A percentile compares a stretch with the other conserved stretches of the same genome.
These are phyloP conservation scores for Eruca vesicaria DNA, from an alignment of 441 rosid species.

Conservation along the genomic window DNA sequence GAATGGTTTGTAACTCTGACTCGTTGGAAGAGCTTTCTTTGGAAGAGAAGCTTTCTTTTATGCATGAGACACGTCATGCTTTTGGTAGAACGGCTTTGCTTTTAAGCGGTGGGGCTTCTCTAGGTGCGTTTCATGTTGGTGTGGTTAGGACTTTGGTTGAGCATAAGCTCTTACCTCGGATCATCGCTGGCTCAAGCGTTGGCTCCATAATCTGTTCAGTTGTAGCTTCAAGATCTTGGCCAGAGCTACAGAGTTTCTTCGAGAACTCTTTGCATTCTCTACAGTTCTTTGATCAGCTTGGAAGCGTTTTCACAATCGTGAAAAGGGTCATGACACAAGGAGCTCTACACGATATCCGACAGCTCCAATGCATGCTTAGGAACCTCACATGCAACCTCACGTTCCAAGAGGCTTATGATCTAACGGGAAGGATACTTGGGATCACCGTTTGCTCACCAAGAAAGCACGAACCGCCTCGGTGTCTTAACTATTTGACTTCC, in stretches of 20 bases:
- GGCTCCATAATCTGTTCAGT: conserved; percentile 85
- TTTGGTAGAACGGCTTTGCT: conserved; percentile 97
- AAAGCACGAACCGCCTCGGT: conserved; percentile 98
- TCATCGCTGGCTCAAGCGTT: conserved; percentile 92
- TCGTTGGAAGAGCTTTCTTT: conserved; percentile 70
- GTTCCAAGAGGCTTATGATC: conserved; percentile 95
- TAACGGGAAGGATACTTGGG: conserved; percentile 89
- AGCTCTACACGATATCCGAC: conserved; percentile 86
- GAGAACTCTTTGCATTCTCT: conserved; percentile 74
- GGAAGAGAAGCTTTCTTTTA: conserved; percentile 88
- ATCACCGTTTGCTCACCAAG: conserved; percentile 97
- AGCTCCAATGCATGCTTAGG: conserved; percentile 84
- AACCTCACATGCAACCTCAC: conserved; percentile 89
- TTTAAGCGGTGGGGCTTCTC: conserved; percentile 94
- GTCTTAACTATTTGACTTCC: conserved; percentile 91
- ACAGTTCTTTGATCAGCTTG: conserved; percentile 92
- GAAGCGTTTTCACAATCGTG: conserved; percentile 77
- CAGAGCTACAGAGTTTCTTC: conserved; percentile 84
- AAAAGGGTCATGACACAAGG: conserved; percentile 84
- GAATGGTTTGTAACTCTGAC: conserved; percentile 81
- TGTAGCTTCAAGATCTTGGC: conserved; percentile 93
- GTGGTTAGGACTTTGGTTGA: conserved; percentile 84
- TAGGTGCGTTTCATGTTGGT: conserved; percentile 89
- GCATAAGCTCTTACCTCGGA: conserved; percentile 84
- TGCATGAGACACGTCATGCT: conserved; percentile 96